phyloP scores from a whole-genome alignment of 108 stramenopile species.

The Fistulifera solaris region DNA sequence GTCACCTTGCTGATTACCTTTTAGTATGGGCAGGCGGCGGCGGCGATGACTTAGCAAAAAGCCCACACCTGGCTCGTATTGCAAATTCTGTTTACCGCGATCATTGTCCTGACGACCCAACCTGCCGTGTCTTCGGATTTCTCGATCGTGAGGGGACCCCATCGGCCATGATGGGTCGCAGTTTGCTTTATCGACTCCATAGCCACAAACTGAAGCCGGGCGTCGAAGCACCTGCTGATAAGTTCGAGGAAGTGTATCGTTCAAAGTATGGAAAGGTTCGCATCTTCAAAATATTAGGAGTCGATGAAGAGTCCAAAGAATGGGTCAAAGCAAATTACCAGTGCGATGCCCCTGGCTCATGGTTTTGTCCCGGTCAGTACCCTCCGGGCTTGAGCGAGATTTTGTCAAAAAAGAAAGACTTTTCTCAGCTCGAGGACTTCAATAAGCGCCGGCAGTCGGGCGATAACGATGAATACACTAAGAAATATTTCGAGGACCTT shows the following conservation, averaged over 20 bases:
- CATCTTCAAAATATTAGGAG: constrained; percentile 87
- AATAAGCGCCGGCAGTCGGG: constrained; percentile 44
- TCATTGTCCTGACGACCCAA: constrained; percentile 91
- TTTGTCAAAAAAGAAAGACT: constrained; percentile 70
- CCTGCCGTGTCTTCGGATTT: constrained; percentile 84
- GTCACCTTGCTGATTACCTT: constrained; percentile 94
- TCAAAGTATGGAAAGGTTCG: constrained; percentile 97
- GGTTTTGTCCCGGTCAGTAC: constrained; percentile 89
- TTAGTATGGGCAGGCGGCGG: constrained; percentile 92
- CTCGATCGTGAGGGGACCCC: constrained; percentile 74
- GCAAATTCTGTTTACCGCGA: constrained; percentile 96
- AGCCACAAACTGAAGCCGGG: constrained; percentile 67
- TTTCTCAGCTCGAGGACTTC: constrained; percentile 91
- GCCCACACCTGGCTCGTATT: constrained; percentile 92
- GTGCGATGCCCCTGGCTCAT: constrained; percentile 78
- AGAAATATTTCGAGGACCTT: constrained; percentile 79
- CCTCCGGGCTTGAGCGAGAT: constrained; percentile 73
- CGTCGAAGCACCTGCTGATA: constrained; percentile 58
- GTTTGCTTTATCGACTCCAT: constrained; percentile 88
- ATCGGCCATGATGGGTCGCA: constrained; percentile 85
- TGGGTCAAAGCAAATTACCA: constrained; percentile 69
- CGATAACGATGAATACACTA: constrained; percentile 74
- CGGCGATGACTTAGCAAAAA: constrained; percentile 95
- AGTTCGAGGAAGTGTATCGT: constrained; percentile 84
- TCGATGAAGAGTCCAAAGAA: constrained; percentile 64